phyloP scores from a whole-genome alignment of 805 yeast genomes.

The Suhomyces xylopsoci region DNA sequence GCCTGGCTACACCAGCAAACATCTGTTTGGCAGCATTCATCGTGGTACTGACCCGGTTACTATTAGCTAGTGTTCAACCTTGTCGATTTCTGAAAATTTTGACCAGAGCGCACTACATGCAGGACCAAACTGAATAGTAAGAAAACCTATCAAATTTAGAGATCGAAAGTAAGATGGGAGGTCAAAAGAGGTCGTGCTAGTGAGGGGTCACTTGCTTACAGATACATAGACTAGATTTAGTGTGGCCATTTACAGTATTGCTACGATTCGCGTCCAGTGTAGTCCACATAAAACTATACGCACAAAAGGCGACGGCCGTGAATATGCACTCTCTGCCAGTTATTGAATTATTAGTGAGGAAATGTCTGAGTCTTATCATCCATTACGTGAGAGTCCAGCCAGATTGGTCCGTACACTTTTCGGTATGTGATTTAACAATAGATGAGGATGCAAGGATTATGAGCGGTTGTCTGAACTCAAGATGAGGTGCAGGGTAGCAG shows the following conservation, averaged over 20 bases:
- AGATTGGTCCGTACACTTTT: background rate
- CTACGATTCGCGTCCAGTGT: background rate
- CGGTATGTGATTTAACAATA: background rate
- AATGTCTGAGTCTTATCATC: background rate
- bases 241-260: background rate
- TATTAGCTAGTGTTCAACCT: background rate
- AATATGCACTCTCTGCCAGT: background rate
- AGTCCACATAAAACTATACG: background rate
- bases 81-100: constrained; percentile 3
- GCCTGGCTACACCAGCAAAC: background rate
- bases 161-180: background rate
- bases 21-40: background rate
- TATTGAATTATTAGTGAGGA: background rate
- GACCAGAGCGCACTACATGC: constrained; percentile 3
- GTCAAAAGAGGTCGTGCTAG: background rate
- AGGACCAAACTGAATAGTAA: background rate
- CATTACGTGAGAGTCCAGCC: background rate
- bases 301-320: background rate
- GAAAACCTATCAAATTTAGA: background rate
- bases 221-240: background rate
- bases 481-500: background rate
- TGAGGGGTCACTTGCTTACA: background rate
- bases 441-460: background rate
- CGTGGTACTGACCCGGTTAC: background rate
- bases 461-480: background rate